Evolutionary conservation across 2,329 filamentous ascomycete species (phyloP).

Genomic region (Epichloe coenophiala): DNA sequence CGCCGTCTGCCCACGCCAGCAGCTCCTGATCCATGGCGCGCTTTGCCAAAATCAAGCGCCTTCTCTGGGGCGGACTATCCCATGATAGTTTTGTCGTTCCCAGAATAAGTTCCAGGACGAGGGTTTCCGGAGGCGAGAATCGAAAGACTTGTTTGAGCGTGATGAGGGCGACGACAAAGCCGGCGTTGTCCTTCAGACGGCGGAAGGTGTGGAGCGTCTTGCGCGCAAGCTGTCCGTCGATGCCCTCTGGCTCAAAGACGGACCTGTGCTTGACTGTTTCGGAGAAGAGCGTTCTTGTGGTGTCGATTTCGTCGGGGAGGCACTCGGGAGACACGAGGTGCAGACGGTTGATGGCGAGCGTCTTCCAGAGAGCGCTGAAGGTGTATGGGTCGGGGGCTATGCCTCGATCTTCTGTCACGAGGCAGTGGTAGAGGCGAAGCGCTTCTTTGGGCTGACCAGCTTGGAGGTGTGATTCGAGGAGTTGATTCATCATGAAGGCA

Average conservation of each 20-base stretch:
- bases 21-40: constrained; percentile 28
- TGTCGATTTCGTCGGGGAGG: constrained; percentile 16
- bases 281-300: constrained; percentile 30
- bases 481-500: constrained; percentile 66
- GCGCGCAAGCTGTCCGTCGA: constrained; percentile 34
- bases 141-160: constrained; percentile 29
- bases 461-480: constrained; percentile 54
- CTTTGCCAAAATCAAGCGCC: constrained; percentile 28
- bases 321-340: constrained; percentile 19
- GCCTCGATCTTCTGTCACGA: constrained; percentile 31
- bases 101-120: constrained; percentile 33
- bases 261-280: constrained; percentile 35
- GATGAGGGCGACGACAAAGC: constrained; percentile 31
- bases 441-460: constrained; percentile 42
- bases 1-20: constrained; percentile 14
- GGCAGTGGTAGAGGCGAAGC: constrained; percentile 38
- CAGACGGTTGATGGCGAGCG: constrained; percentile 37
- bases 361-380: constrained; percentile 54
- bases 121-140: constrained; percentile 30
- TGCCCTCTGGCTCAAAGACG: constrained; percentile 28
- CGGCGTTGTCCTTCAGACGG: constrained; percentile 27
- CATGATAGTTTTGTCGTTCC: constrained; percentile 30
- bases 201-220: constrained; percentile 38
- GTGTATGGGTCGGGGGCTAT: constrained; percentile 53
- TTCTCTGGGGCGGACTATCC: constrained; percentile 26